Evolutionary conservation across 352 stramenopile species (phyloP).

Genomic region (Phytophthora syringae): DNA sequence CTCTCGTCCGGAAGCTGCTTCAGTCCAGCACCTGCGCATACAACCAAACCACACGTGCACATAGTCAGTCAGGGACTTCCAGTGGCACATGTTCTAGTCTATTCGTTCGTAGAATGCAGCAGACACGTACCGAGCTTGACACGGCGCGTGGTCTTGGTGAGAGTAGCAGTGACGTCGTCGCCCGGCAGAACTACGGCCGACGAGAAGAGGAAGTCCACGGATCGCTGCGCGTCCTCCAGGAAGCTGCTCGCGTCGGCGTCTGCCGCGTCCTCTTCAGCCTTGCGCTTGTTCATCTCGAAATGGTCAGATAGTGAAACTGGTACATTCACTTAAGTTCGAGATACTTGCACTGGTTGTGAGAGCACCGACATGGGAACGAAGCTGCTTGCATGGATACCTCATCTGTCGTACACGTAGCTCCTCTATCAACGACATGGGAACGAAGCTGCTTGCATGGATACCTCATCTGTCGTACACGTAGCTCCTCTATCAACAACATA

Average conservation of each 20-base stretch:
- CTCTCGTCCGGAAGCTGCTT: conserved; percentile 60
- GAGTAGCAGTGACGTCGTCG: conserved; percentile 78
- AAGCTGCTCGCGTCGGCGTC: conserved; percentile 60
- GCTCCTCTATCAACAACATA: neutral
- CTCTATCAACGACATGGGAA: neutral
- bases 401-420: neutral
- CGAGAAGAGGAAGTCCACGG: conserved; percentile 83
- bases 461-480: neutral
- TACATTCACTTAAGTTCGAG: conserved; percentile 43
- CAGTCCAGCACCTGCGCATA: conserved; percentile 57
- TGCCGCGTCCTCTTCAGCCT: conserved; percentile 39
- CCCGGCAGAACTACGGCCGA: conserved; percentile 73
- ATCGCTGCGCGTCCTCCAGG: conserved; percentile 75
- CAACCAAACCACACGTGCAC: conserved; percentile 10
- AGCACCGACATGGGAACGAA: neutral
- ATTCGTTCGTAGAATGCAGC: too few species aligned
- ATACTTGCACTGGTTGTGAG: conserved; percentile 23
- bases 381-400: too few species aligned
- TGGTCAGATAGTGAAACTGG: conserved; percentile 4
- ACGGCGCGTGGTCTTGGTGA: conserved; percentile 75
- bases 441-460: too few species aligned
- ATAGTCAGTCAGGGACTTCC: neutral
- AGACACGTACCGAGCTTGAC: conserved; percentile 67
- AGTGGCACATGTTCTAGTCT: neutral
- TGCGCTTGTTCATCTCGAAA: conserved; percentile 61